Conservation (phyloP, 495 filamentous ascomycete genomes). For the Podospora conica region DNA sequence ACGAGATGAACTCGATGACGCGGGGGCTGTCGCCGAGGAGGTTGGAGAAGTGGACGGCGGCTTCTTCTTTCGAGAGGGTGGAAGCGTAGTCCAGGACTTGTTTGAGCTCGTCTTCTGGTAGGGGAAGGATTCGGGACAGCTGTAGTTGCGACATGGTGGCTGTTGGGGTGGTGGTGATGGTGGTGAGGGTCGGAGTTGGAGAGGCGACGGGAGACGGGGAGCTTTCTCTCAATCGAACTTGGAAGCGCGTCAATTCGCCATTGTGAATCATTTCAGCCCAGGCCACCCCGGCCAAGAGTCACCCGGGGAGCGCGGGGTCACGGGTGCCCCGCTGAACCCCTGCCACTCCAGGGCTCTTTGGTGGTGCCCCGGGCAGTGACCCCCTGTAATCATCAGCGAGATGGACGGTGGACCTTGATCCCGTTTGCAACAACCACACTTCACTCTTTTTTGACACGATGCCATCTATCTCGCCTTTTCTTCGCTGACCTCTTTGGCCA, state of each 20-base stretch:
- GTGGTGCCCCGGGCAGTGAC: background rate
- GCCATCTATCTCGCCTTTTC: background rate
- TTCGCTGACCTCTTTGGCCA: background rate
- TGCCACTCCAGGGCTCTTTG: too few relatives aligned
- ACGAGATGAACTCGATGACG: slow-evolving; percentile 83
- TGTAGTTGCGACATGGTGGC: slow-evolving; percentile 55
- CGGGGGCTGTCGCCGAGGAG: slow-evolving; percentile 81
- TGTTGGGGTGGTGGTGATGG: background rate
- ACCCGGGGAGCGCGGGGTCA: background rate
- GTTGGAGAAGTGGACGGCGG: slow-evolving; percentile 77
- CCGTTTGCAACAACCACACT: background rate
- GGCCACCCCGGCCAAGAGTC: background rate
- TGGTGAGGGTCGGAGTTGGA: background rate
- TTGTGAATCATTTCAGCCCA: too few relatives aligned
- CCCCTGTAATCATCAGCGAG: background rate
- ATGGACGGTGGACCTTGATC: background rate
- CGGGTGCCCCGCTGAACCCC: background rate
- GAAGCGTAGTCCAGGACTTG: slow-evolving; percentile 77
- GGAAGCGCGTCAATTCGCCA: background rate
- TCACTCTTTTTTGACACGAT: too few relatives aligned
- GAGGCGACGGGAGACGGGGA: too few relatives aligned
- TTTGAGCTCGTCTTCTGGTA: slow-evolving; percentile 75
- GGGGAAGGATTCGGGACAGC: slow-evolving; percentile 68
- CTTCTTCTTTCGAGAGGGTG: slow-evolving; percentile 61
- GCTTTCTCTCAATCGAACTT: too few relatives aligned